Evolutionary conservation across 352 stramenopile genomes (phyloP).

Genomic region (Globisporangium canariense): DNA sequence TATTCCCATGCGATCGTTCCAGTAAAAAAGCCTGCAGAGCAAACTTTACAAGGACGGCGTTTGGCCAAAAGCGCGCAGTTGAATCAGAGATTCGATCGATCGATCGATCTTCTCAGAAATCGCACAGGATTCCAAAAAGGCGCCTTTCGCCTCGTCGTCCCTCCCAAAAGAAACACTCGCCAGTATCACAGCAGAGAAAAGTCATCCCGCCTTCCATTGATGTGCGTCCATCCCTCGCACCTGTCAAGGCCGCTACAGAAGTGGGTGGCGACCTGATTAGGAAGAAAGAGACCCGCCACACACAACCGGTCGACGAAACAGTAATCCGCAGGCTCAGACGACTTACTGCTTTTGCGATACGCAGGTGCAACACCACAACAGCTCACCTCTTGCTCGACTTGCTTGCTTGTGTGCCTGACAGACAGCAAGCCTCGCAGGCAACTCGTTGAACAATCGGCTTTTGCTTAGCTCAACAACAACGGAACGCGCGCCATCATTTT

Average conservation of each 20-base stretch:
- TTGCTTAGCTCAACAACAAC: too few species aligned
- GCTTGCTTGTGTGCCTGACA: too few species aligned
- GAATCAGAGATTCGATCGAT: not conserved
- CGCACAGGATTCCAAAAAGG: conserved; percentile 1
- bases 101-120: conserved; percentile 9
- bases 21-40: too few species aligned
- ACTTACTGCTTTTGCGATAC: conserved; percentile 6
- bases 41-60: too few species aligned
- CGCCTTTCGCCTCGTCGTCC: not conserved
- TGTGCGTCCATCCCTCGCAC: conserved; percentile 3
- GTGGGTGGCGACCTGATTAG: too few species aligned
- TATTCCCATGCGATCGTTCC: not conserved
- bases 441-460: too few species aligned
- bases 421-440: too few species aligned
- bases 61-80: not conserved
- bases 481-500: too few species aligned
- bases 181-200: not conserved
- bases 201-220: conserved; percentile 1
- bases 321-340: conserved; percentile 7
- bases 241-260: conserved; percentile 1
- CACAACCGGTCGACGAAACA: conserved; percentile 1
- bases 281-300: not conserved
- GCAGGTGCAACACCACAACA: not conserved
- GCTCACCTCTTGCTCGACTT: too few species aligned
- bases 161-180: not conserved